phyloP scores from a whole-genome alignment of 2,329 filamentous ascomycete genomes.

The Tolypocladium album region DNA sequence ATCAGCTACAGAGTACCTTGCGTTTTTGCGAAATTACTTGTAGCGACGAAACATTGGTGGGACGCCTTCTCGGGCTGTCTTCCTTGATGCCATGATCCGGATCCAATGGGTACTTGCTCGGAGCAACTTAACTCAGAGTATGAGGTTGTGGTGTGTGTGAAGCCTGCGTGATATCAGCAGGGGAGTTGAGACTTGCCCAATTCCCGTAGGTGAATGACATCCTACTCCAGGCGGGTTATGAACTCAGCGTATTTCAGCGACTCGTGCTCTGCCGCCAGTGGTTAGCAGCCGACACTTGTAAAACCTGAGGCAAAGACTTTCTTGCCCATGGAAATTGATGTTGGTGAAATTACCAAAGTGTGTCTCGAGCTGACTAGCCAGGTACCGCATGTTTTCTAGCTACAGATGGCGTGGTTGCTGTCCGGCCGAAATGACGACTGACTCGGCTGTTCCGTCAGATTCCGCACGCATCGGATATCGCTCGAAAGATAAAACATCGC shows the following conservation, averaged over 20 bases:
- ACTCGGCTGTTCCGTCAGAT: constrained; percentile 6
- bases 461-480: constrained; percentile 1
- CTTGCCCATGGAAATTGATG: background rate
- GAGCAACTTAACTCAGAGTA: too few relatives aligned
- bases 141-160: too few relatives aligned
- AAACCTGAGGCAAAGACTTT: background rate
- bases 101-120: too few relatives aligned
- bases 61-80: too few relatives aligned
- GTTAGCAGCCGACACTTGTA: background rate
- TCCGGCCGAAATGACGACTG: constrained; percentile 2
- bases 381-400: constrained; percentile 6
- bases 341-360: background rate
- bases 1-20: too few relatives aligned
- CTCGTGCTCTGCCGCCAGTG: background rate
- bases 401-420: constrained; percentile 2
- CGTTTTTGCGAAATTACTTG: too few relatives aligned
- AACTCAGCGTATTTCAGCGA: background rate
- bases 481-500: constrained; percentile 6
- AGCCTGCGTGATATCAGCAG: background rate
- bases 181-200: background rate
- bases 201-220: background rate
- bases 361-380: background rate
- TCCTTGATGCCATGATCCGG: too few relatives aligned
- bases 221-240: background rate
- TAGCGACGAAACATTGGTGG: too few relatives aligned